Percentiles rank a stretch among this genome's conserved stretches.
These are phyloP conservation scores for Inga leiocalycina DNA, from an alignment of 306 rosid species.

Conservation along the genomic window DNA sequence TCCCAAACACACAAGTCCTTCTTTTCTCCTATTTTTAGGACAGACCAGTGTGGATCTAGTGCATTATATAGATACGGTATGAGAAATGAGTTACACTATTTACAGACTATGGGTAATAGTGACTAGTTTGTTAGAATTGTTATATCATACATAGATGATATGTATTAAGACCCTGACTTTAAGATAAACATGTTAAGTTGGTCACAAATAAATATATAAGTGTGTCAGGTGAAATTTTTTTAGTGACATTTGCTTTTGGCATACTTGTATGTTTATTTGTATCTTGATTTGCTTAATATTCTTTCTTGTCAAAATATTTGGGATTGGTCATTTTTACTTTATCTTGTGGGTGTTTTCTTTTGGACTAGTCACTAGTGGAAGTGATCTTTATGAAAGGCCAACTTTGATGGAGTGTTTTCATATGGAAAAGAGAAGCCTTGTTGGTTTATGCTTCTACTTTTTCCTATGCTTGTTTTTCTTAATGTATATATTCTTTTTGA, in stretches of 20 bases:
- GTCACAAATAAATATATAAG: not conserved
- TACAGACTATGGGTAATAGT: not conserved
- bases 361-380: slow-evolving; percentile 11
- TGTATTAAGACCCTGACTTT: not conserved
- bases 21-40: not conserved
- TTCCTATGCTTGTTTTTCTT: slow-evolving; percentile 3
- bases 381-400: slow-evolving; percentile 17
- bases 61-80: not conserved
- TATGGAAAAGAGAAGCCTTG: slow-evolving; percentile 53
- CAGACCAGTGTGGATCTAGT: not conserved
- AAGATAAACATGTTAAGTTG: not conserved
- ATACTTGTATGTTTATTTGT: not conserved
- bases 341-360: slow-evolving; percentile 56
- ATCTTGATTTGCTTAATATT: not conserved
- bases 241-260: not conserved
- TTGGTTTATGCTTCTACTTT: slow-evolving; percentile 22
- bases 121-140: not conserved
- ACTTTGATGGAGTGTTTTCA: slow-evolving; percentile 55
- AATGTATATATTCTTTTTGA: slow-evolving; percentile 26
- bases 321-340: slow-evolving; percentile 32
- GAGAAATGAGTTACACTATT: not conserved
- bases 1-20: too few species aligned
- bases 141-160: not conserved
- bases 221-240: not conserved
- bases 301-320: not conserved